Evolutionary conservation across 2,329 filamentous ascomycete genomes (phyloP), one percentile per base, ranked within the genome.

Genomic region (Macrophomina phaseolina): DNA sequence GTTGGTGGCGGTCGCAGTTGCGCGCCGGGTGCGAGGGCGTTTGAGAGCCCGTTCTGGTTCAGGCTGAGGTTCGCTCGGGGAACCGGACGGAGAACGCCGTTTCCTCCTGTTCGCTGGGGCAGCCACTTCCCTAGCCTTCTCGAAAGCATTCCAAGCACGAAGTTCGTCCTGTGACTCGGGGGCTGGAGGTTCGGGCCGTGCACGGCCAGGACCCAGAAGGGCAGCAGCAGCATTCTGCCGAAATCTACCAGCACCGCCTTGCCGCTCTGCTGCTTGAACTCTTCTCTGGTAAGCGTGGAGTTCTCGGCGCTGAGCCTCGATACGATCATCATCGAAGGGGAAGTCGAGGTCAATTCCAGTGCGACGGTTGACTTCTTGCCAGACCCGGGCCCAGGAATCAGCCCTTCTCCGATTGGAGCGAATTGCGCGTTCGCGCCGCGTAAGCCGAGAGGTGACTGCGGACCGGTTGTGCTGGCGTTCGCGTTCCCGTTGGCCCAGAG

Each of bases 91-190:
- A 3, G 93, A 96, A 75, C 93, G 95, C 63, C 93, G 88, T 80
- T 97, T 93, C 67, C 91, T 88, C 62, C 83, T 81, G 68, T 81
- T 84, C 49, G 85, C 79, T 34, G 80, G 77, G 53, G 80, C 76
- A 28, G 84, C 66, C 30, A 38, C 69, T 68, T 94, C 90, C 70
- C 92, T 87, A 51, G 92, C 93, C 76, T 90, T 91, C 71, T 97
- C 94, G 69, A 98, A 90, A 23, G 91, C 93, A 69, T 93, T 92
- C 95, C 94, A 97, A 4, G 94, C 93, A 67, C 89, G 86, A 64
- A 90, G 85, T 77, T 97, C 93, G 71, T 97, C 93, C 49, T 89
- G 82, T 7, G 90, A 91, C 77, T 96, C 91, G 45, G 88, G 87
- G 49, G 88, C 85, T 40, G 86, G 86, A 16, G 79, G 81, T 72